These are phyloP conservation scores for Candida sp. DNA, from an alignment of 1,139 yeast species.

Conservation along the genomic window DNA sequence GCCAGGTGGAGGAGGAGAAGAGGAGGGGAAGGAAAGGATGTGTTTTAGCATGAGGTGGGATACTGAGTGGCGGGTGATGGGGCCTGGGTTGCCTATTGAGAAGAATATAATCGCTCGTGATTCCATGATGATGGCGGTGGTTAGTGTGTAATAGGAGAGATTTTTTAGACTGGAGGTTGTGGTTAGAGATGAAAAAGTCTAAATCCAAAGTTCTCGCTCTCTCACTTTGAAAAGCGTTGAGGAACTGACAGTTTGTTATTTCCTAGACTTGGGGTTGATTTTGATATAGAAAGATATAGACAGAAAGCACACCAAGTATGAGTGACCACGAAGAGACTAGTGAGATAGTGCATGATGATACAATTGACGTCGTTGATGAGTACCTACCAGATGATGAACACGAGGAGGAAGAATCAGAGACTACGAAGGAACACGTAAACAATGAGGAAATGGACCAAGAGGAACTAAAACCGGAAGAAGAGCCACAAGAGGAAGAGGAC, in stretches of 20 bases:
- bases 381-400: conserved; percentile 2
- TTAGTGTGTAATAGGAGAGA: background rate
- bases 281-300: no score
- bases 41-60: conserved; percentile 42
- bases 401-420: conserved; percentile 5
- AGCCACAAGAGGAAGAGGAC: conserved; percentile 2
- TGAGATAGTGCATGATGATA: background rate
- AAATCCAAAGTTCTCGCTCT: background rate
- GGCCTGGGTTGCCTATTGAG: conserved; percentile 51
- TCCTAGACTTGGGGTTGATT: no score
- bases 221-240: background rate
- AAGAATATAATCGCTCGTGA: conserved; percentile 25
- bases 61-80: conserved; percentile 40
- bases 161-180: background rate
- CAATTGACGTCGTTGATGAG: background rate
- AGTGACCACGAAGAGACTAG: background rate
- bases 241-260: background rate
- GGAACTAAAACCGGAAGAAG: conserved; percentile 5
- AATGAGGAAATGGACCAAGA: conserved; percentile 4
- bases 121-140: background rate
- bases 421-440: background rate
- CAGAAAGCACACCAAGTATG: background rate
- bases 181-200: background rate
- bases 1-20: conserved; percentile 9
- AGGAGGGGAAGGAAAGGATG: conserved; percentile 14